Percentiles rank a stretch among this genome's conserved stretches.
phyloP scores from a whole-genome alignment of 768 basidiomycete genomes.

The Floccularia luteovirens region DNA sequence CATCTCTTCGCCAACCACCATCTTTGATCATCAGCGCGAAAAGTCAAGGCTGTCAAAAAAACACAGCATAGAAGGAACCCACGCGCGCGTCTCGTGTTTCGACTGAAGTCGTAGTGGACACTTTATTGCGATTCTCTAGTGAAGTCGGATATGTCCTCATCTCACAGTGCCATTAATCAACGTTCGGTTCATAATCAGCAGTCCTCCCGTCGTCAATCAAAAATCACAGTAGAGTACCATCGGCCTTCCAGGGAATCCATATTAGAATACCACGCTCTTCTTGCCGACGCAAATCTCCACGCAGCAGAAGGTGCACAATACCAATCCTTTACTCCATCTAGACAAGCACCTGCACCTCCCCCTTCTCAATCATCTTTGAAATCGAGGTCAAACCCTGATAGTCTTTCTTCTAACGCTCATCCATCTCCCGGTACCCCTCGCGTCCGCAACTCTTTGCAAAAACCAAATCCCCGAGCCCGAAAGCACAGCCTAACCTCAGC shows the following conservation, averaged over 20 bases:
- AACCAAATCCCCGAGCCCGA: slow-evolving; percentile 42
- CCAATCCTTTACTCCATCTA: slow-evolving; percentile 24
- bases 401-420: slow-evolving; percentile 15
- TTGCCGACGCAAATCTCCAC: slow-evolving; percentile 52
- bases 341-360: slow-evolving; percentile 32
- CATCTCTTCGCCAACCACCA: no score
- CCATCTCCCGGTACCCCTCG: slow-evolving; percentile 22
- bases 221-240: slow-evolving; percentile 71
- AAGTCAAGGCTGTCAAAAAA: background rate
- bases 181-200: slow-evolving; percentile 28
- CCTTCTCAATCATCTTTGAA: slow-evolving; percentile 28
- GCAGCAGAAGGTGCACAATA: slow-evolving; percentile 41
- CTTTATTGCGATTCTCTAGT: background rate
- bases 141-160: slow-evolving; percentile 28
- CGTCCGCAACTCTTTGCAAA: slow-evolving; percentile 56
- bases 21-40: background rate
- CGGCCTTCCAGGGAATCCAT: slow-evolving; percentile 69
- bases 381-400: slow-evolving; percentile 40
- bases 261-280: slow-evolving; percentile 70
- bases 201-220: slow-evolving; percentile 38
- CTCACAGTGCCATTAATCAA: slow-evolving; percentile 43
- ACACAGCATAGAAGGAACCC: background rate
- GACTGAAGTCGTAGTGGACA: slow-evolving; percentile 1
- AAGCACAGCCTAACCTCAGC: slow-evolving; percentile 43
- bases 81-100: background rate